These are phyloP conservation scores for Gossypioides kirkii DNA, from an alignment of 345 rosid genomes.

Conservation along the genomic window DNA sequence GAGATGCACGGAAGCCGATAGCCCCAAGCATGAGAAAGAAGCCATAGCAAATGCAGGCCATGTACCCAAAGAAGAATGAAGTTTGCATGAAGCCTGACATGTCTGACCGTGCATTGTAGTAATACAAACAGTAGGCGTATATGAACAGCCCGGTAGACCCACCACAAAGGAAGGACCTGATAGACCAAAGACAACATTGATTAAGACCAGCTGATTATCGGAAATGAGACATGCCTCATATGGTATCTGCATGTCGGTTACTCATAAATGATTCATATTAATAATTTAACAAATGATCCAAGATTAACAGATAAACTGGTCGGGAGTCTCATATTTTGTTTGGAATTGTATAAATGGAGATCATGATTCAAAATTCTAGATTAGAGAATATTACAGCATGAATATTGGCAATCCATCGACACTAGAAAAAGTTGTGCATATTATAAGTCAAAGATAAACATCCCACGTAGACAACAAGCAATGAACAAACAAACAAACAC, in stretches of 20 bases:
- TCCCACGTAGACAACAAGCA: neutral
- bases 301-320: neutral
- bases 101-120: slow-evolving; percentile 39
- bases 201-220: neutral
- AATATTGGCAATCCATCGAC: neutral
- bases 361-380: neutral
- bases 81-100: slow-evolving; percentile 58
- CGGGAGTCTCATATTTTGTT: neutral
- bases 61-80: slow-evolving; percentile 51
- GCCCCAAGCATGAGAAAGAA: slow-evolving; percentile 52
- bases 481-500: neutral
- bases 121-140: slow-evolving; percentile 45
- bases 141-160: slow-evolving; percentile 47
- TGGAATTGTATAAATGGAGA: neutral
- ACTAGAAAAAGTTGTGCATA: neutral
- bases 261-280: neutral
- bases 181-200: neutral
- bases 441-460: neutral
- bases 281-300: neutral
- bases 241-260: neutral
- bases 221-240: neutral
- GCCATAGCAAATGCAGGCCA: slow-evolving; percentile 54
- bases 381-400: neutral
- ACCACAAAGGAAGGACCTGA: slow-evolving; percentile 48
- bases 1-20: slow-evolving; percentile 40